phyloP scores from a whole-genome alignment of 345 rosid genomes.

The Trapa bicornis region DNA sequence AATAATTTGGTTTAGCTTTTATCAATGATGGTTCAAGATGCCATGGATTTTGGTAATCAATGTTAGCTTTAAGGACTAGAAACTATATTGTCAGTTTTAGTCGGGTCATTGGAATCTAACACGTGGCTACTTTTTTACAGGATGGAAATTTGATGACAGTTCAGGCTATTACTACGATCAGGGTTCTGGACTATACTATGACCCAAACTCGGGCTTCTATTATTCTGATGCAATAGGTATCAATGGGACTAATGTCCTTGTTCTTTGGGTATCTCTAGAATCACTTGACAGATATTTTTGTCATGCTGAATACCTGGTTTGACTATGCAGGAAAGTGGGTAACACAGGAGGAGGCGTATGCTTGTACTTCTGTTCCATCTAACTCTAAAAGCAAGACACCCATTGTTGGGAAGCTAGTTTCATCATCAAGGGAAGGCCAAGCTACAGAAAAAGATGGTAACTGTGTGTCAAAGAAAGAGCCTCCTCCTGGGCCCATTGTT shows the following conservation, averaged over 20 bases:
- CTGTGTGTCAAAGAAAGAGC: conserved; percentile 20
- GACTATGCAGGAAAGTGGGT: conserved; percentile 77
- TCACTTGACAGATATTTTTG: conserved; percentile 1
- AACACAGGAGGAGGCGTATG: conserved; percentile 72
- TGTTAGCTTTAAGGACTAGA: background rate
- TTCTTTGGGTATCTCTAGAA: background rate
- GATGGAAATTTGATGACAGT: conserved; percentile 53
- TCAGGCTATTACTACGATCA: conserved; percentile 60
- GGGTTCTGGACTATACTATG: conserved; percentile 50
- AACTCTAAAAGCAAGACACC: conserved; percentile 27
- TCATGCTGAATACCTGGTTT: conserved; percentile 7
- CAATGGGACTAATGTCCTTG: background rate
- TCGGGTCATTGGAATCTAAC: conserved; percentile 18
- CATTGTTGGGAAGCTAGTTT: conserved; percentile 21
- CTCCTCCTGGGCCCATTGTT: conserved; percentile 54
- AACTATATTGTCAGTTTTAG: conserved; percentile 13
- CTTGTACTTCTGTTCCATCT: conserved; percentile 29
- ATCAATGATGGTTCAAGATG: background rate
- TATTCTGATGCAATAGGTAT: conserved; percentile 73
- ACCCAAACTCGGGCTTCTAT: conserved; percentile 80
- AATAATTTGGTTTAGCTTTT: background rate
- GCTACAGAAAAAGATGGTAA: conserved; percentile 20
- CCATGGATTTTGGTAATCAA: background rate
- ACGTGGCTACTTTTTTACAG: conserved; percentile 39
- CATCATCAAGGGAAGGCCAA: conserved; percentile 20